Conservation (phyloP, 148 eudicot species). For the Arctostaphylos glauca region DNA sequence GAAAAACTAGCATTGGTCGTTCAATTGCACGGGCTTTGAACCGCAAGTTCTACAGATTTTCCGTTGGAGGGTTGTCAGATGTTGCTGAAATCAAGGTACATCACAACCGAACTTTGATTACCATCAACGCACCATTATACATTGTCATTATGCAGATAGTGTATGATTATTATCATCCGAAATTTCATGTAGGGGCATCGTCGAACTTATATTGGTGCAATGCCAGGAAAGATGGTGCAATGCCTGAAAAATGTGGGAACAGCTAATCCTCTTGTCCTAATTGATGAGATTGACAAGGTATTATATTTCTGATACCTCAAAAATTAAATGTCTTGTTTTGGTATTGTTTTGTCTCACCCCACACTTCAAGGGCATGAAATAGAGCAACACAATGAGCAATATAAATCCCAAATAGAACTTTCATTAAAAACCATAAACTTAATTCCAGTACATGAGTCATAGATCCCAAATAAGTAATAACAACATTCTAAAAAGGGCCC, state of each 20-base stretch:
- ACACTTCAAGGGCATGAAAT: no score
- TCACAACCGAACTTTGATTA: not conserved
- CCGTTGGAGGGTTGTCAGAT: conserved; percentile 98
- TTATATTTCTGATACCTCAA: conserved; percentile 9
- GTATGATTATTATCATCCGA: conserved; percentile 14
- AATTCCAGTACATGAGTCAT: no score
- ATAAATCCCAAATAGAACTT: no score
- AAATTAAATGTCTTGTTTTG: not conserved
- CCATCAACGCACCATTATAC: not conserved
- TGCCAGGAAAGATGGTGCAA: conserved; percentile 99
- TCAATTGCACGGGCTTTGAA: conserved; percentile 98
- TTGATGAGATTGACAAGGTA: conserved; percentile 99
- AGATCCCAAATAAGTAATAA: no score
- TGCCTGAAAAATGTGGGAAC: conserved; percentile 94
- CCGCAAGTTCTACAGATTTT: conserved; percentile 92
- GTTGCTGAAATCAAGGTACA: conserved; percentile 98
- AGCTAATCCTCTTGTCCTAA: conserved; percentile 94
- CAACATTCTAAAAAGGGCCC: no score
- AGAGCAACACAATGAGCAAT: no score
- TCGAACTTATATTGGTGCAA: conserved; percentile 98
- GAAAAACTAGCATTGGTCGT: conserved; percentile 98
- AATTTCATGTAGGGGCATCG: conserved; percentile 82
- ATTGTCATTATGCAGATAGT: not conserved
- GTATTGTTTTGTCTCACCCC: not conserved
- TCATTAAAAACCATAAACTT: no score